Base-by-base conservation (phyloP, 1,139 yeast genomes). In the Pichia sp. region DNA sequence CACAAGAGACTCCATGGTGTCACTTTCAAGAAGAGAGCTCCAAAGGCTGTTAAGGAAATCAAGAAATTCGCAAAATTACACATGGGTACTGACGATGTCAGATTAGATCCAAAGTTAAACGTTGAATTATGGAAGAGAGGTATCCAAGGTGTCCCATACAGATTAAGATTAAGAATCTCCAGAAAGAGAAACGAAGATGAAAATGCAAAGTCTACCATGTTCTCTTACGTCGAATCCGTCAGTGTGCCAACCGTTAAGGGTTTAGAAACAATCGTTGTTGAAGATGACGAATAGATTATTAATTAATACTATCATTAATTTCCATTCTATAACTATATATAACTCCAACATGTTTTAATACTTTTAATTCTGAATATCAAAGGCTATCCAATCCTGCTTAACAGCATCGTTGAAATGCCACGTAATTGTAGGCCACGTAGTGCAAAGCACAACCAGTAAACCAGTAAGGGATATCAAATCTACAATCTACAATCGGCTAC, bases 181-280 rank as follows among this genome's bases (percentile, higher is more conserved):
- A 91, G 99, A 89, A 93, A 87, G 93, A 89, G 98, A 83, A 93
- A 93, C 83, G 98, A 94, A 76, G 99, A 93, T 81, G 99, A 94
- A 83, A 93, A 90, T 74, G 98, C 99, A 70, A 87, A 87, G 85
- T 94, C 90, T 80, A 90, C 91, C 77, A 85, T 94, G 73, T 94
- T 89, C 82, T 91, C 99, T 66, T 90, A 81, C 77, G 99, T 94
- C 70, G 98, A 93, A 82, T 94, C 95, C 70, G 96, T 94, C 71
- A 77, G 80, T 69, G 98, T 91, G 68, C 86, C 97, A 69, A 72
- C 95, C 63, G 83, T 89, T 76, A 93, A 93, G 85, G 98, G 98
- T 79, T 87, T 93, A 76, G 85, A 90, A 79, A 93, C 99, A 75
- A 86, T 82, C 75, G 97, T 90, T 72, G 93, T 93, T 73, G 96